phyloP scores from a whole-genome alignment of 2,329 filamentous ascomycete species.

The Diaporthe ilicicola region DNA sequence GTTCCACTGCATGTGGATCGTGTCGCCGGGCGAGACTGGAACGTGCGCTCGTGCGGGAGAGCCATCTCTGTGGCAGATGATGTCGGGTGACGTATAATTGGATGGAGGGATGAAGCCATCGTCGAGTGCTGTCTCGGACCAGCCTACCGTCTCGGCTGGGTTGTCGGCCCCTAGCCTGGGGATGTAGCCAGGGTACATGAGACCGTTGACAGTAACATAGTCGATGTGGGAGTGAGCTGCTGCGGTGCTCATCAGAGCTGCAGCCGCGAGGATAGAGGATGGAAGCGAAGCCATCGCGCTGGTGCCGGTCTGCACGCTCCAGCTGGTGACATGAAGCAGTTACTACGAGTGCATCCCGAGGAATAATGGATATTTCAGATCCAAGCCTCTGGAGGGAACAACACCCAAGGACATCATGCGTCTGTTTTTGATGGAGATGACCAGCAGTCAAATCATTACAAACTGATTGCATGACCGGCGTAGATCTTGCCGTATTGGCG shows the following conservation, averaged over 20 bases:
- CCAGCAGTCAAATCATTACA: not conserved
- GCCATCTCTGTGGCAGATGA: slow-evolving; percentile 69
- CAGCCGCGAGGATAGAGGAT: not conserved
- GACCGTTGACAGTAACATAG: slow-evolving; percentile 53
- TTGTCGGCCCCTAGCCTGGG: slow-evolving; percentile 34
- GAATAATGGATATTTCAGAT: not conserved
- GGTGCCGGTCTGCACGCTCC: not conserved
- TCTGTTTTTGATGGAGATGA: not conserved
- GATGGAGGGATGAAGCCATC: slow-evolving; percentile 60
- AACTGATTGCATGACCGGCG: not conserved
- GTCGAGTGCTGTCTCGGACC: slow-evolving; percentile 59
- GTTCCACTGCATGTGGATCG: slow-evolving; percentile 67
- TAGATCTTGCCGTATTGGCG: slow-evolving; percentile 18
- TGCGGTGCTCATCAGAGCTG: not conserved
- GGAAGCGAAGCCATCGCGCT: not conserved
- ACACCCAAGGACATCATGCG: not conserved
- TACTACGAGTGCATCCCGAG: not conserved
- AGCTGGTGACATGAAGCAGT: not conserved
- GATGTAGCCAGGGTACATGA: slow-evolving; percentile 54
- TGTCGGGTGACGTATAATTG: slow-evolving; percentile 57
- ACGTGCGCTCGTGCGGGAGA: slow-evolving; percentile 59
- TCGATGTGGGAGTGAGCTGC: slow-evolving; percentile 43
- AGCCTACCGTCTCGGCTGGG: slow-evolving; percentile 53
- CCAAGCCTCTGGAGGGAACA: not conserved
- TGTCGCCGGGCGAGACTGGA: slow-evolving; percentile 64